Evolutionary conservation across 2,329 filamentous ascomycete species (phyloP), one percentile per base, ranked within the genome.

Genomic region (Stachybotrys echinatus): DNA sequence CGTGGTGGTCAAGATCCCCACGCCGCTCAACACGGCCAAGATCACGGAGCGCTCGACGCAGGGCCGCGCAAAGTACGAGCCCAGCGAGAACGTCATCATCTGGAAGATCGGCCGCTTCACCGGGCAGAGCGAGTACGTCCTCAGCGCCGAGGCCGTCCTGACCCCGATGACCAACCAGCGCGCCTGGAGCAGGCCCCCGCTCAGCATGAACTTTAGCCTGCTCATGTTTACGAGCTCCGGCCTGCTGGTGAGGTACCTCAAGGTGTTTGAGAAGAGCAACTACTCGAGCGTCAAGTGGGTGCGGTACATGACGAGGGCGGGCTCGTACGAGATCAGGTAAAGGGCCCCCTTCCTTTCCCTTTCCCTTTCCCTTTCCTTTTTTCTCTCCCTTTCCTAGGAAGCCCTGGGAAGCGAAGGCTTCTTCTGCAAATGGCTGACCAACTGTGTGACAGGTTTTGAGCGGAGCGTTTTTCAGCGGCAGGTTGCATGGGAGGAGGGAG

Each of bases 241-340:
- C 1, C 67, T 99, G 64, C 66, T 99, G 56, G 94, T 99, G 50
- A 78, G 95, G 46, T 99, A 99, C 68, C 73, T 99, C 51, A 99
- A 99, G 73, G 94, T 99, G 2, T 99, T 99, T 74, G 94, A 99
- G 75, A 99, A 99, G 84, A 94, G 83, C 70, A 97, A 97, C 70
- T 99, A 99, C 68, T 95, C 89, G 55, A 96, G 91, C 65, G 94
- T 99, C 45, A 99, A 99, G 71, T 99, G 94, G 94, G 94, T 99
- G 60, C 79, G 94, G 60, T 99, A 99, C 71, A 97, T 99, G 94
- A 99, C 94, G 18, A 84, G 92, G 58, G 94, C 92, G 17, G 94
- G 94, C 23, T 96, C 91, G 69, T 99, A 99, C 70, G 94, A 99
- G 74, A 96, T 99, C 66, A 80, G 91, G 86, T 95, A 58, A 60